Percentiles rank a stretch among this genome's conserved stretches.
These are phyloP conservation scores for Camellia sinensis DNA, from an alignment of 148 eudicot genomes.

Conservation along the genomic window DNA sequence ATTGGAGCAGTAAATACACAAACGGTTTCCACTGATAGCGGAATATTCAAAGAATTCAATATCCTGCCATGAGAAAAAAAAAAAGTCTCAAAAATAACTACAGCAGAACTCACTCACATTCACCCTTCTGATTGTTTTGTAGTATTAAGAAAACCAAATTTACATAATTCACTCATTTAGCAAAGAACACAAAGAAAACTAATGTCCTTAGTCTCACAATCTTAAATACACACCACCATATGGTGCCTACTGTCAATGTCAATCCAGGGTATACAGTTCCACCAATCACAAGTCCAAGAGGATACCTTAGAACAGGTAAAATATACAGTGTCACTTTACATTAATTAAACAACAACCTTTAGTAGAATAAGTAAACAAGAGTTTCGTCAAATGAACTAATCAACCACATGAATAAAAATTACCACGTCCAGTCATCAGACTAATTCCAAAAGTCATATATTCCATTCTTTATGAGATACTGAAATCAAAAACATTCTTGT, in stretches of 20 bases:
- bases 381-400: not conserved
- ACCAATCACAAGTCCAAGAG: slow-evolving; percentile 97
- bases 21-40: slow-evolving; percentile 96
- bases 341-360: slow-evolving; percentile 4
- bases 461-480: slow-evolving; percentile 89
- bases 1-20: slow-evolving; percentile 94
- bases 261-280: slow-evolving; percentile 98
- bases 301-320: slow-evolving; percentile 53
- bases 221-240: not conserved
- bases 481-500: slow-evolving; percentile 34
- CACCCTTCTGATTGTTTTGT: not conserved
- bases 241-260: slow-evolving; percentile 82
- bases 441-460: slow-evolving; percentile 98
- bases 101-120: not conserved
- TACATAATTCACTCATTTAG: not conserved
- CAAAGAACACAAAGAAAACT: not conserved
- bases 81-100: slow-evolving; percentile 16
- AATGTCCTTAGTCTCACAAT: not conserved
- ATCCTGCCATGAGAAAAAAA: slow-evolving; percentile 50
- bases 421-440: slow-evolving; percentile 37
- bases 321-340: slow-evolving; percentile 3
- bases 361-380: not conserved
- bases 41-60: slow-evolving; percentile 78
- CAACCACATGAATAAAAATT: slow-evolving; percentile 20
- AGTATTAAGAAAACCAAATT: not conserved